phyloP scores from a whole-genome alignment of 2,329 filamentous ascomycete genomes.

The Colletotrichum endophyticum region DNA sequence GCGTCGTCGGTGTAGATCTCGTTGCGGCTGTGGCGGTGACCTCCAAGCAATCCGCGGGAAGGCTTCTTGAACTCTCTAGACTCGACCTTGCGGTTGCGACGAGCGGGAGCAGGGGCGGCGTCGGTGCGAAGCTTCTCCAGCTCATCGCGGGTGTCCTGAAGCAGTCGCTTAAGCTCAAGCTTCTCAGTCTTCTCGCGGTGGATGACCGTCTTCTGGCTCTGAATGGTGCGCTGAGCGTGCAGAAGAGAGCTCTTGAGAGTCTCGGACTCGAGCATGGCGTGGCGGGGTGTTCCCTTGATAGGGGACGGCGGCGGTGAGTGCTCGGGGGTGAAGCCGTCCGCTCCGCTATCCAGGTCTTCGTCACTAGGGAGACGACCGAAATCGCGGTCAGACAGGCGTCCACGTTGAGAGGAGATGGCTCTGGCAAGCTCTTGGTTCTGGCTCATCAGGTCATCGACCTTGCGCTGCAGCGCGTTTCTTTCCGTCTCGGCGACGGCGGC shows the following conservation, averaged over 20 bases:
- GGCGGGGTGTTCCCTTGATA: conserved; percentile 87
- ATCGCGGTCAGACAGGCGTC: conserved; percentile 70
- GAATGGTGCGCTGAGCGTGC: conserved; percentile 95
- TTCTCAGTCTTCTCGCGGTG: conserved; percentile 99
- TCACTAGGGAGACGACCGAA: conserved; percentile 62
- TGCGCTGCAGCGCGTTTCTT: conserved; percentile 77
- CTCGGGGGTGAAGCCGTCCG: conserved; percentile 79
- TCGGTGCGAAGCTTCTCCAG: conserved; percentile 74
- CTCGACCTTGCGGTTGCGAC: conserved; percentile 67
- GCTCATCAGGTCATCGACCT: conserved; percentile 83
- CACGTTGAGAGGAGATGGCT: conserved; percentile 77
- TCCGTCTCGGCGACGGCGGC: conserved; percentile 81
- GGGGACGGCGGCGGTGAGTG: conserved; percentile 91
- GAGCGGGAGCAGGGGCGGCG: conserved; percentile 50
- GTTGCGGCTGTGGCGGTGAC: conserved; percentile 73
- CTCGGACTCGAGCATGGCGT: conserved; percentile 91
- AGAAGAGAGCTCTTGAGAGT: conserved; percentile 93
- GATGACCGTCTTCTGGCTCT: conserved; percentile 91
- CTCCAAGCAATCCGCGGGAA: conserved; percentile 71
- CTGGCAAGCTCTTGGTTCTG: conserved; percentile 93
- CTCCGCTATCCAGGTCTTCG: conserved; percentile 67
- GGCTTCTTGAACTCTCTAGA: conserved; percentile 81
- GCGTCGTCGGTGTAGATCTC: conserved; percentile 82
- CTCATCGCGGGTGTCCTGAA: conserved; percentile 94
- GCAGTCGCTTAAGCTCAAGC: conserved; percentile 90